Base-by-base conservation (phyloP, 2,329 filamentous ascomycete species). In the Myrmaecium sp. region DNA sequence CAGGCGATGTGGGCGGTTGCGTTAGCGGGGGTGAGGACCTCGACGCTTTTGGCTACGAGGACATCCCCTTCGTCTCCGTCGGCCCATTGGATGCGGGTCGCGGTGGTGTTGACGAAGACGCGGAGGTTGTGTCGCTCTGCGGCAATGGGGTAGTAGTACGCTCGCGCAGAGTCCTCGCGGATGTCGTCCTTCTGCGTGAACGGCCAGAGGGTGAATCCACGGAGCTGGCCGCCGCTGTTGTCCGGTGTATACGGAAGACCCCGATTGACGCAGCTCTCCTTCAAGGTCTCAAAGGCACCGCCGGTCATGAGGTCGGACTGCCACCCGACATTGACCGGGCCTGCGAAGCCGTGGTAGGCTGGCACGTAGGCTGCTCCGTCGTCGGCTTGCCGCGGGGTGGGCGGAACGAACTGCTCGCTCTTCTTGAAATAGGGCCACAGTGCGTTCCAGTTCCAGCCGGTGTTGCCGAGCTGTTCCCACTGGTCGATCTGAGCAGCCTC, bases 91-190 rank as follows among this genome's bases (percentile, higher is more conserved):
- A 63, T 42, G 11, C 43, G 43, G 19, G 52, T 51, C 1, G 51
- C 59, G 1, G 44, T 44, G 0, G 57, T 55, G 30, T 59, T 57
- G n/a, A 54, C 33, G 15, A 60, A 50, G 1, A 62, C 38, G 3
- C 57, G 37, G 1, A 64, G 40, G 31, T 64, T 64, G 2, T 39
- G 22, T 24, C 59, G 43, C 13, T 34, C 24, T 10, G 42, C 31
- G 18, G 39, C 41, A 2, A 30, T 14, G 1, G 59, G 57, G 25
- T 47, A 58, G 33, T 60, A 62, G 32, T 59, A 64, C 5, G 53
- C 51, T 5, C 52, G 36, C 2, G 52, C 54, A 21, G 55, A 47
- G 37, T 58, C 54, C 28, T 50, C 44, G 11, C 55, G 47, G 12
- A 57, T 33, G 4, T 38, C 36, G 1, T 34, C 27, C 29, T 56